These are phyloP conservation scores for Spinellus fusiger DNA, from an alignment of 192 early-diverging fungal species.

Conservation along the genomic window DNA sequence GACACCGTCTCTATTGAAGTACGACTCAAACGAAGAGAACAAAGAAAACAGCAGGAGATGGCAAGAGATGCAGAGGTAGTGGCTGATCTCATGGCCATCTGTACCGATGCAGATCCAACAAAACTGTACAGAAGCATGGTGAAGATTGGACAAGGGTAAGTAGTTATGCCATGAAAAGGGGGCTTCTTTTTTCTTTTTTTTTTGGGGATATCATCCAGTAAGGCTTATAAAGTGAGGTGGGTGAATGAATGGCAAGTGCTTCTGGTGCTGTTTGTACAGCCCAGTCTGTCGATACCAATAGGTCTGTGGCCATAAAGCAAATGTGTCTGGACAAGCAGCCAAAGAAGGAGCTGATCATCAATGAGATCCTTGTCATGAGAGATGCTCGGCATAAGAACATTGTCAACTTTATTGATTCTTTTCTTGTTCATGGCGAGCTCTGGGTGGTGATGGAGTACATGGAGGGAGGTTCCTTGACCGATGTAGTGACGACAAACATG, in stretches of 20 bases:
- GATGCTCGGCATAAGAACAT: conserved; percentile 78
- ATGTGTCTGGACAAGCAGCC: conserved; percentile 94
- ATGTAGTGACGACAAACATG: conserved; percentile 73
- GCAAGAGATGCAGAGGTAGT: conserved; percentile 67
- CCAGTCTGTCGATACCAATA: conserved; percentile 49
- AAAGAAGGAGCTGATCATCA: conserved; percentile 95
- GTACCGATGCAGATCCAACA: conserved; percentile 88
- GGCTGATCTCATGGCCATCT: conserved; percentile 75
- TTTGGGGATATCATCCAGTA: too few relatives aligned
- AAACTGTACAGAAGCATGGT: conserved; percentile 46
- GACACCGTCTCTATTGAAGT: conserved; percentile 12
- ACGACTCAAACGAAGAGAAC: conserved; percentile 17
- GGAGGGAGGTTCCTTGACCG: conserved; percentile 84
- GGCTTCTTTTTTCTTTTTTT: neutral
- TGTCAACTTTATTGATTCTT: conserved; percentile 87
- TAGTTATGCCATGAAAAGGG: neutral
- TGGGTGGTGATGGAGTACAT: conserved; percentile 95
- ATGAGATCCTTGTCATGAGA: conserved; percentile 87
- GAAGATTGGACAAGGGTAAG: conserved; percentile 37
- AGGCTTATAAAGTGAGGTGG: too few relatives aligned
- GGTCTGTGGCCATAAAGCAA: conserved; percentile 89
- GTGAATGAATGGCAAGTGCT: conserved; percentile 45
- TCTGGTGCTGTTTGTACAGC: conserved; percentile 91
- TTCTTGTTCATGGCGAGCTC: conserved; percentile 71
- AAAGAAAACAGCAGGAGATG: conserved; percentile 14